Evolutionary conservation across 192 early-diverging fungal genomes (phyloP).

Genomic region (Podila clonocystis): DNA sequence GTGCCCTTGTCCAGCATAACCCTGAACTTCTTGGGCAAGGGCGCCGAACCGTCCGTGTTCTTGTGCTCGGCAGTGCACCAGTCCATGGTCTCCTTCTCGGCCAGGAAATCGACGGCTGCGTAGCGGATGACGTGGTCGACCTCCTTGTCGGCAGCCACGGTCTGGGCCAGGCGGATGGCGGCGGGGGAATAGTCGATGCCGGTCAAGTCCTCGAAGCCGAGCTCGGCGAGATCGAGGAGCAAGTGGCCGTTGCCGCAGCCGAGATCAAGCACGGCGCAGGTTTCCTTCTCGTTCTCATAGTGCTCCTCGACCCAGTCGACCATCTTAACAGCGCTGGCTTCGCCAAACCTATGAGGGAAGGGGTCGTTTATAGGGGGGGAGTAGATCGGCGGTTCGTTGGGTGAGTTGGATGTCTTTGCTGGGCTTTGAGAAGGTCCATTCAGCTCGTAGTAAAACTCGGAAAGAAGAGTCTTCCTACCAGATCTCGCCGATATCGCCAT

Average conservation of each 20-base stretch:
- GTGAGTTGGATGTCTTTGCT: neutral
- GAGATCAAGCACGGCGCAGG: constrained; percentile 76
- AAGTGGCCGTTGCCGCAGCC: constrained; percentile 96
- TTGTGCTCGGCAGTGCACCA: constrained; percentile 29
- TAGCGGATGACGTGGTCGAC: constrained; percentile 59
- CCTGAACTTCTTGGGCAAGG: constrained; percentile 53
- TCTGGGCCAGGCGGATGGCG: constrained; percentile 77
- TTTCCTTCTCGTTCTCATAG: constrained; percentile 29
- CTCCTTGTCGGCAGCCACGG: constrained; percentile 63
- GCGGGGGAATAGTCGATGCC: constrained; percentile 90
- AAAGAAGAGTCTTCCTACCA: constrained; percentile 58
- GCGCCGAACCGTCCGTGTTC: neutral
- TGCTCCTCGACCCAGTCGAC: constrained; percentile 79
- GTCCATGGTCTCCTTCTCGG: constrained; percentile 53
- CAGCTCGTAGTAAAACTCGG: too few relatives aligned
- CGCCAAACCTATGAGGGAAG: constrained; percentile 73
- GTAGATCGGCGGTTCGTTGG: neutral
- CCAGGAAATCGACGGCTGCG: constrained; percentile 67
- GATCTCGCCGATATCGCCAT: constrained; percentile 91
- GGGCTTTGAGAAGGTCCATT: neutral
- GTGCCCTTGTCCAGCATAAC: constrained; percentile 93
- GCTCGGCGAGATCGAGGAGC: constrained; percentile 75
- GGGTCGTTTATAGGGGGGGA: neutral
- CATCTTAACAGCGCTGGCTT: constrained; percentile 86
- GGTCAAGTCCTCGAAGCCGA: constrained; percentile 75